Evolutionary conservation across 352 stramenopile genomes (phyloP).

Genomic region (Pythium pyrilobum): DNA sequence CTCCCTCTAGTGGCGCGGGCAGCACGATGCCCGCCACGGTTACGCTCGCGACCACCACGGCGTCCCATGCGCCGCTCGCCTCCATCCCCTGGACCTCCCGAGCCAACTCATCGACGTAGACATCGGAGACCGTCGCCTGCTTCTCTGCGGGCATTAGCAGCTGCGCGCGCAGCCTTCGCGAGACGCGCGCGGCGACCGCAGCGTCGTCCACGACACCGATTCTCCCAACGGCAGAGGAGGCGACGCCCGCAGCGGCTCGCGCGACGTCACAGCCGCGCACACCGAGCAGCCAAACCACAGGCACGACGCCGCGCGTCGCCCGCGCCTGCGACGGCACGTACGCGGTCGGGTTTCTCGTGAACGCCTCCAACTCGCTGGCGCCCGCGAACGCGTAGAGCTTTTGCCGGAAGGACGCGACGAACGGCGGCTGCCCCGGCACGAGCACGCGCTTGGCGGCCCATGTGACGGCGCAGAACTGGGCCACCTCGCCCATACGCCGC

Average conservation of each 20-base stretch:
- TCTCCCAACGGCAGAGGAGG: neutral
- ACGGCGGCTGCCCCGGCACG: slow-evolving; percentile 34
- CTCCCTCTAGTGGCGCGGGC: slow-evolving; percentile 1
- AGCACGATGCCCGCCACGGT: neutral
- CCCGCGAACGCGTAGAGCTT: slow-evolving; percentile 59
- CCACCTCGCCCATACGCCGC: slow-evolving; percentile 36
- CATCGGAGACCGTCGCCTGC: neutral
- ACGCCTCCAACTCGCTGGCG: slow-evolving; percentile 28
- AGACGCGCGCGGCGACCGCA: slow-evolving; percentile 14
- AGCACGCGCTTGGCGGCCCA: slow-evolving; percentile 35
- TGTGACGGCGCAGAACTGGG: slow-evolving; percentile 57
- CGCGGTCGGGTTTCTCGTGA: slow-evolving; percentile 39
- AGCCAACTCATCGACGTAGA: slow-evolving; percentile 23
- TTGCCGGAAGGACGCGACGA: slow-evolving; percentile 35
- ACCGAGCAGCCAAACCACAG: slow-evolving; percentile 45
- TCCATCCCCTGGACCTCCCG: slow-evolving; percentile 11
- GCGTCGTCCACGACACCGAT: slow-evolving; percentile 8
- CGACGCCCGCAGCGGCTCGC: neutral
- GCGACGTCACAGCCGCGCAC: slow-evolving; percentile 29
- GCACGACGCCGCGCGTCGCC: slow-evolving; percentile 29
- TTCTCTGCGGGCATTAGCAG: slow-evolving; percentile 10
- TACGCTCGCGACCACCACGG: slow-evolving; percentile 15
- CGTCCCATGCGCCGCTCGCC: neutral
- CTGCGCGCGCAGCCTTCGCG: slow-evolving; percentile 14
- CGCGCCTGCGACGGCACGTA: slow-evolving; percentile 29